These are phyloP conservation scores for Emmonsiellopsis sp. DNA, from an alignment of 2,329 filamentous ascomycete genomes.

Conservation along the genomic window DNA sequence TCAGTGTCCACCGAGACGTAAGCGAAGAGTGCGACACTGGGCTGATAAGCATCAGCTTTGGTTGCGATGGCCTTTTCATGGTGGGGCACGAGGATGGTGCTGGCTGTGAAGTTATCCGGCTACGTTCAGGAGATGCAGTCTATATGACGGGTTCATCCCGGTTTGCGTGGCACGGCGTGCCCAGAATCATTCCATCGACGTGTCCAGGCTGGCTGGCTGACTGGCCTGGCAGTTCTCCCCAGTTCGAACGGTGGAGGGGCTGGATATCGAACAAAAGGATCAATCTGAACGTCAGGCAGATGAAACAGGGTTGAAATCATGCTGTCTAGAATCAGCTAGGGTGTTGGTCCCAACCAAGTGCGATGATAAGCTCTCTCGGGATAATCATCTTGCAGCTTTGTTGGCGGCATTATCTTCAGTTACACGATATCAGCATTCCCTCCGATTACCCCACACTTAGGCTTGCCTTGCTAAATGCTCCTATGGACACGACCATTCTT, in stretches of 20 bases:
- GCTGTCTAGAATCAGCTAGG: no score
- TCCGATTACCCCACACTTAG: no score
- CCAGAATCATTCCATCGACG: constrained; percentile 69
- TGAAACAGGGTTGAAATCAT: constrained; percentile 37
- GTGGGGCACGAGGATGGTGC: constrained; percentile 55
- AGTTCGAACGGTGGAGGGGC: constrained; percentile 62
- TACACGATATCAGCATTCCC: no score
- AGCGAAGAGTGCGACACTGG: constrained; percentile 73
- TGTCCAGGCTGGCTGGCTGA: constrained; percentile 65
- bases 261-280: constrained; percentile 87
- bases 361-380: no score
- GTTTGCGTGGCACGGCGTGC: constrained; percentile 93
- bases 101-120: constrained; percentile 44
- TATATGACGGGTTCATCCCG: constrained; percentile 77
- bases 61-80: constrained; percentile 84
- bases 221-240: constrained; percentile 55
- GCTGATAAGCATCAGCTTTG: constrained; percentile 76
- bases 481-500: no score
- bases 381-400: no score
- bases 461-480: no score
- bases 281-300: constrained; percentile 88
- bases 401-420: no score
- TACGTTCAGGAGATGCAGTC: constrained; percentile 79
- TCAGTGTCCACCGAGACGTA: constrained; percentile 89
- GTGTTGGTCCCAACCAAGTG: no score